Percentiles rank a stretch among this genome's conserved stretches.
Evolutionary conservation across 2,329 filamentous ascomycete species (phyloP).

Genomic region (Apiospora pterosperma): DNA sequence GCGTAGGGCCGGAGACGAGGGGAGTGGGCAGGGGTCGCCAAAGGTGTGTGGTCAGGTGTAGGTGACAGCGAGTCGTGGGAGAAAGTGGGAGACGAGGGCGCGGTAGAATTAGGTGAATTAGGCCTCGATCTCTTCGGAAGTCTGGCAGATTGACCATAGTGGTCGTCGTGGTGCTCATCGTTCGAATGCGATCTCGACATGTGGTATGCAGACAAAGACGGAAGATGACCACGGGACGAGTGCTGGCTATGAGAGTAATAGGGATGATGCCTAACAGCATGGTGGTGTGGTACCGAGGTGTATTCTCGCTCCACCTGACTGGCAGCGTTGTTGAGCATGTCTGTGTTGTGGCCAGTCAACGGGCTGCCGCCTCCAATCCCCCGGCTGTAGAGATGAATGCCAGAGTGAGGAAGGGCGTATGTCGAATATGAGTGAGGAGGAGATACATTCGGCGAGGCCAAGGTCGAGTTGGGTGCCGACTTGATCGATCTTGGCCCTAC

Average conservation of each 20-base stretch:
- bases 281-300: slow-evolving; percentile 37
- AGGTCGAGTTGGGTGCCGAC: slow-evolving; percentile 81
- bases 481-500: slow-evolving; percentile 74
- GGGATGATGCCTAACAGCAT: slow-evolving; percentile 46
- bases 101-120: slow-evolving; percentile 91
- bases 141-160: slow-evolving; percentile 65
- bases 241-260: slow-evolving; percentile 49
- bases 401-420: slow-evolving; percentile 51
- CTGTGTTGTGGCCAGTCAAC: slow-evolving; percentile 36
- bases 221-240: slow-evolving; percentile 59
- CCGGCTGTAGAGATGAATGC: slow-evolving; percentile 47
- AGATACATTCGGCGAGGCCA: slow-evolving; percentile 92
- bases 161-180: slow-evolving; percentile 74
- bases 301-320: slow-evolving; percentile 61
- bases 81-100: slow-evolving; percentile 92
- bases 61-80: slow-evolving; percentile 94
- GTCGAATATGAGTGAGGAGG: slow-evolving; percentile 85
- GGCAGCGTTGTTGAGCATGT: slow-evolving; percentile 60
- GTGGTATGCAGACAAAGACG: slow-evolving; percentile 81
- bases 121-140: slow-evolving; percentile 84
- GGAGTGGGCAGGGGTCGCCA: slow-evolving; percentile 92
- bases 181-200: slow-evolving; percentile 89
- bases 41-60: slow-evolving; percentile 96
- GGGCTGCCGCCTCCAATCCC: slow-evolving; percentile 36
- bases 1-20: slow-evolving; percentile 80